A percentile compares a stretch with the other conserved stretches of the same genome.
Evolutionary conservation across 371 early-diverging fungal species (phyloP).

Genomic region (Quaeritorhiza haematococci): DNA sequence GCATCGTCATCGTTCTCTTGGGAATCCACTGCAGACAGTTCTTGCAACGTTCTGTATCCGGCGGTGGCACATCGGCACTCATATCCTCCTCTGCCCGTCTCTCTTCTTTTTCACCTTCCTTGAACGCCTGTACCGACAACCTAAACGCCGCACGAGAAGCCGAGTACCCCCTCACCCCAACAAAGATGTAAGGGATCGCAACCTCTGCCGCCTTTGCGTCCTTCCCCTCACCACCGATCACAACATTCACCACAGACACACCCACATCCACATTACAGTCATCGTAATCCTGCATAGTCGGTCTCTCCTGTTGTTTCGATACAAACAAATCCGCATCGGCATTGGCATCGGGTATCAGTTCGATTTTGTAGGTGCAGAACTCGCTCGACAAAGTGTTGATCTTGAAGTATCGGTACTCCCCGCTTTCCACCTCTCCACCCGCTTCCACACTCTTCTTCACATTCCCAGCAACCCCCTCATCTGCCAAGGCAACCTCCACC

Average conservation of each 20-base stretch:
- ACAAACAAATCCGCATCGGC: constrained; percentile 35
- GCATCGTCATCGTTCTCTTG: constrained; percentile 48
- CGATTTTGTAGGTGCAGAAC: background rate
- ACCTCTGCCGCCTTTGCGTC: constrained; percentile 14
- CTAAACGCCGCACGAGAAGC: constrained; percentile 19
- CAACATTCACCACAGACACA: constrained; percentile 16
- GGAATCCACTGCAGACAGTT: constrained; percentile 73
- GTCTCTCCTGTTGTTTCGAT: constrained; percentile 11
- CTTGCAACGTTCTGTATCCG: constrained; percentile 44
- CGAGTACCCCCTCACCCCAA: constrained; percentile 35
- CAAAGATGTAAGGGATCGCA: constrained; percentile 20
- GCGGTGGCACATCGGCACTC: constrained; percentile 22
- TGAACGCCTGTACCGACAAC: constrained; percentile 1
- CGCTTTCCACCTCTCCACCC: constrained; percentile 7
- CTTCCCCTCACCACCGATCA: constrained; percentile 13
- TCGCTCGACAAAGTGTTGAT: background rate
- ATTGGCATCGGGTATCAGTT: constrained; percentile 2
- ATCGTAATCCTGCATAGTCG: constrained; percentile 20
- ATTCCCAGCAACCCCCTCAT: background rate
- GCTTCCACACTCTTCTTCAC: background rate
- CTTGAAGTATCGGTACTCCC: constrained; percentile 10
- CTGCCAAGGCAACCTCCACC: background rate
- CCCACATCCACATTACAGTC: constrained; percentile 20
- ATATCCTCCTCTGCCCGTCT: constrained; percentile 6
- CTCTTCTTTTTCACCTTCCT: background rate